Conservation (phyloP, 2,329 filamentous ascomycete genomes). For the Trichoderma sp. region DNA sequence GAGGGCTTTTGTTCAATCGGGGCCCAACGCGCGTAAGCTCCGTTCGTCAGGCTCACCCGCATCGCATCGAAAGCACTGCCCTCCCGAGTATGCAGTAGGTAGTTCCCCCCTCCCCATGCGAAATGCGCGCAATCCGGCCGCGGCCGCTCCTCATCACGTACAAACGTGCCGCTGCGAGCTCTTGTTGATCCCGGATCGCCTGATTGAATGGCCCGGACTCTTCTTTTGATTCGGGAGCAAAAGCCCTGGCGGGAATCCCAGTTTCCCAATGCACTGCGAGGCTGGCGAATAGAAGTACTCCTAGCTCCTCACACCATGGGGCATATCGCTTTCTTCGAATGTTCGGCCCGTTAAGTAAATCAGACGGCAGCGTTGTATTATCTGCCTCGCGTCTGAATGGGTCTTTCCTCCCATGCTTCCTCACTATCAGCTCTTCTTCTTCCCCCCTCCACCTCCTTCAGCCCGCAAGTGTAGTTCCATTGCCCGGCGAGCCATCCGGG, state of each 20-base stretch:
- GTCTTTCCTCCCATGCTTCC: slow-evolving; percentile 14
- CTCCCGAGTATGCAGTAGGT: background rate
- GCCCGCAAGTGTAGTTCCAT: background rate
- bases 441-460: slow-evolving; percentile 12
- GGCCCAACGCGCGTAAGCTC: slow-evolving; percentile 19
- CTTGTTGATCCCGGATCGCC: background rate
- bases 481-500: slow-evolving; percentile 15
- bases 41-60: slow-evolving; percentile 22
- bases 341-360: slow-evolving; percentile 20
- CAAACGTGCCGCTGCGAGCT: slow-evolving; percentile 12
- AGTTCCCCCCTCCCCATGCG: slow-evolving; percentile 8
- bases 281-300: background rate
- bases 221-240: too few species aligned
- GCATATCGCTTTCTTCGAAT: slow-evolving; percentile 1
- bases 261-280: slow-evolving; percentile 17
- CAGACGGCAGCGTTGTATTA: slow-evolving; percentile 18
- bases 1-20: background rate
- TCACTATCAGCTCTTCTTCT: slow-evolving; percentile 23
- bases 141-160: slow-evolving; percentile 24
- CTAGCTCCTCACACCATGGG: slow-evolving; percentile 14
- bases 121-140: slow-evolving; percentile 26
- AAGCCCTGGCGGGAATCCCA: too few species aligned
- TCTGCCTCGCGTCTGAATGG: too few species aligned
- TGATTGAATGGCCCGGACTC: slow-evolving; percentile 9
- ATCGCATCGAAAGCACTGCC: background rate